A percentile compares a stretch with the other conserved stretches of the same genome.
phyloP scores from a whole-genome alignment of 2,329 filamentous ascomycete genomes.

The Fusarium metavorans region DNA sequence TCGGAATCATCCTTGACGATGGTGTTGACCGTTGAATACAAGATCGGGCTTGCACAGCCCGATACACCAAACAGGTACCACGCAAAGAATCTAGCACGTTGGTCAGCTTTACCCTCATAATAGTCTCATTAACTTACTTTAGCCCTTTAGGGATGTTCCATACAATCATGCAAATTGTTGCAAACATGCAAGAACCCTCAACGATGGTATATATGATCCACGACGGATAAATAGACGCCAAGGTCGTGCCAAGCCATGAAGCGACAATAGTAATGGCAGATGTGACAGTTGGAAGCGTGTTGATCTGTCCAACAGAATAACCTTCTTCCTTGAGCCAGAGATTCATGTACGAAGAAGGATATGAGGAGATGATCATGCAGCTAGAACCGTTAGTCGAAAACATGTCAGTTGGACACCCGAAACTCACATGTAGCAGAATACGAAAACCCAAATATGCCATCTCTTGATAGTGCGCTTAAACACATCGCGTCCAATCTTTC shows the following conservation, averaged over 20 bases:
- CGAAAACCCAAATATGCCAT: constrained; percentile 1
- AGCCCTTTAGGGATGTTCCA: constrained; percentile 17
- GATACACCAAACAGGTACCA: not conserved
- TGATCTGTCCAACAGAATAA: constrained; percentile 43
- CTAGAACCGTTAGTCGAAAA: not conserved
- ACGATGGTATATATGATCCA: constrained; percentile 9
- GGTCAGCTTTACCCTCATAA: not conserved
- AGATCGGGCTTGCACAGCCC: not conserved
- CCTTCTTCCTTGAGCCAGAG: constrained; percentile 42
- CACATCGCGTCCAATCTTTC: constrained; percentile 4
- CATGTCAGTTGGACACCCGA: too few species aligned
- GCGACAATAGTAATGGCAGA: constrained; percentile 42
- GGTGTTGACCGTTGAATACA: not conserved
- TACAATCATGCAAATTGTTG: constrained; percentile 17
- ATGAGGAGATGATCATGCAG: constrained; percentile 35
- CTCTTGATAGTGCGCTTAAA: not conserved
- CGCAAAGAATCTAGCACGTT: not conserved
- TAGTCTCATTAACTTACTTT: not conserved
- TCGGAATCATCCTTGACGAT: not conserved
- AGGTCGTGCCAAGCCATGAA: constrained; percentile 46
- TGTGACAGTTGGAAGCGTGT: constrained; percentile 47
- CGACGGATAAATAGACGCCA: constrained; percentile 11
- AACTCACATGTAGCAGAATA: constrained; percentile 1
- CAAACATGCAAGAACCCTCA: constrained; percentile 8
- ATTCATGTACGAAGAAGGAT: constrained; percentile 46